Percentiles rank a stretch among this genome's conserved stretches.
These are phyloP conservation scores for Claviceps africana DNA, from an alignment of 2,329 filamentous ascomycete species.

Conservation along the genomic window DNA sequence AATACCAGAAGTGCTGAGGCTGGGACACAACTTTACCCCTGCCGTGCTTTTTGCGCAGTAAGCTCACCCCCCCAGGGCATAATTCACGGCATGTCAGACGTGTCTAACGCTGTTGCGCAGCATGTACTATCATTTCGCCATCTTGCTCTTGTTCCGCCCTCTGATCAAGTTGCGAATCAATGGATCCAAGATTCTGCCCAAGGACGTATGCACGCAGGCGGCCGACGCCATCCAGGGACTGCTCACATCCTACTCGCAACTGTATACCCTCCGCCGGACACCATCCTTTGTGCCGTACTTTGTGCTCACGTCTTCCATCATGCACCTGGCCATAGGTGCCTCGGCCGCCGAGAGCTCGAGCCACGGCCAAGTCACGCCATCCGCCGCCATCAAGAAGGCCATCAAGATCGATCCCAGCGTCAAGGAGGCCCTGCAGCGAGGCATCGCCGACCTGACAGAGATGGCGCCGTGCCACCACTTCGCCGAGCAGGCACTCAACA, in stretches of 20 bases:
- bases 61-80: constrained; percentile 17
- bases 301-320: constrained; percentile 45
- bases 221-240: constrained; percentile 45
- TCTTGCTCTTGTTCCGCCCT: constrained; percentile 60
- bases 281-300: constrained; percentile 49
- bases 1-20: constrained; percentile 48
- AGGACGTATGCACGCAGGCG: constrained; percentile 50
- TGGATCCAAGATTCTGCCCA: constrained; percentile 47
- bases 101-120: constrained; percentile 19
- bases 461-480: constrained; percentile 50
- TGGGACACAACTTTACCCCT: constrained; percentile 57
- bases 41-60: constrained; percentile 63
- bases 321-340: constrained; percentile 42
- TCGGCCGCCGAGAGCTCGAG: constrained; percentile 12
- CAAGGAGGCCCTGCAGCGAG: constrained; percentile 33
- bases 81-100: neutral
- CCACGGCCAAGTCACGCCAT: constrained; percentile 5
- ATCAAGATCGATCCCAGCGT: constrained; percentile 25
- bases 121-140: constrained; percentile 58
- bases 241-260: constrained; percentile 40
- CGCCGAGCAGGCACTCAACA: constrained; percentile 45
- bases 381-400: constrained; percentile 18
- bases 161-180: constrained; percentile 52
- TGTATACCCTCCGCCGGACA: constrained; percentile 44
- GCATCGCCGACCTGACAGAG: constrained; percentile 42